phyloP scores from a whole-genome alignment of 2,329 filamentous ascomycete species.

The Pestalotiopsis sp. region DNA sequence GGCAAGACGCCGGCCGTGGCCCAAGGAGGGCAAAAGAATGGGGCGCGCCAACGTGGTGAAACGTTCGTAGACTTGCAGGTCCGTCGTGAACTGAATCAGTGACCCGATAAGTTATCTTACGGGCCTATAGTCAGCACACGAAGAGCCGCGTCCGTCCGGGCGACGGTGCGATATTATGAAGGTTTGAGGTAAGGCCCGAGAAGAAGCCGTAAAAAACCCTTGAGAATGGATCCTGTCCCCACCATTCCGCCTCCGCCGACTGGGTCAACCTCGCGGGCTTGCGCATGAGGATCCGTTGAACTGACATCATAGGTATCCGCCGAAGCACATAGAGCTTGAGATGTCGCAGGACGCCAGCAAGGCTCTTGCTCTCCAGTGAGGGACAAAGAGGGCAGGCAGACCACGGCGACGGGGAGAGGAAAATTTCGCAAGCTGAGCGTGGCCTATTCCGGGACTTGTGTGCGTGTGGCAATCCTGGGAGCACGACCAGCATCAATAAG shows the following conservation, averaged over 20 bases:
- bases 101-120: conserved; percentile 11
- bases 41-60: background rate
- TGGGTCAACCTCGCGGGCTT: conserved; percentile 10
- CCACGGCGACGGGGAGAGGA: background rate
- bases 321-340: background rate
- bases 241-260: conserved; percentile 15
- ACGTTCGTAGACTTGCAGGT: background rate
- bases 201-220: conserved; percentile 19
- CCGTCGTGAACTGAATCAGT: conserved; percentile 7
- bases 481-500: conserved; percentile 3
- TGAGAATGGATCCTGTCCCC: conserved; percentile 9
- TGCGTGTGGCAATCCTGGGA: background rate
- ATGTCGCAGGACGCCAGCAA: background rate
- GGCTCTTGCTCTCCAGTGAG: background rate
- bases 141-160: background rate
- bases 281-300: conserved; percentile 14
- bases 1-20: conserved; percentile 3
- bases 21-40: conserved; percentile 6
- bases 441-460: background rate
- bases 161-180: background rate
- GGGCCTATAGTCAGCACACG: background rate
- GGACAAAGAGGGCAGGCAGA: background rate
- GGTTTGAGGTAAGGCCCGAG: conserved; percentile 14
- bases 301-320: conserved; percentile 18
- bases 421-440: background rate